A percentile compares a stretch with the other conserved stretches of the same genome.
phyloP scores from a whole-genome alignment of 2,329 filamentous ascomycete species.

The Aspergillus chevalieri region DNA sequence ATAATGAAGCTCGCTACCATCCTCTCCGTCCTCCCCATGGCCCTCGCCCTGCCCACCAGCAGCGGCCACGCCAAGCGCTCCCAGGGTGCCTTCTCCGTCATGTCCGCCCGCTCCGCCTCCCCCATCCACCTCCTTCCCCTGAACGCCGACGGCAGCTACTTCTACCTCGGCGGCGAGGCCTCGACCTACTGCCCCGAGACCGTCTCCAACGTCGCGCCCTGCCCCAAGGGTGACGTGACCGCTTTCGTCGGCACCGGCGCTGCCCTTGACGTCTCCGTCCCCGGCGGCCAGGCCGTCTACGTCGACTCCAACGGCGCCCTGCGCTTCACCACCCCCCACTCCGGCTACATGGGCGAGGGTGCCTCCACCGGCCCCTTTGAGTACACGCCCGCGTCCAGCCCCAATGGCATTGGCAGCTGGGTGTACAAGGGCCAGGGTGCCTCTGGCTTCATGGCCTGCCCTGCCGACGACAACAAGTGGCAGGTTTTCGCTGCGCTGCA shows the following conservation, averaged over 20 bases:
- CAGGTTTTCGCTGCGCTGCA: constrained; percentile 38
- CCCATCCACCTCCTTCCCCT: constrained; percentile 45
- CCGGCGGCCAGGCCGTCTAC: constrained; percentile 59
- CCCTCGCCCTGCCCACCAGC: neutral
- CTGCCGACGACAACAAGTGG: constrained; percentile 25
- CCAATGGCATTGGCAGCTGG: constrained; percentile 21
- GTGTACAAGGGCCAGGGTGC: constrained; percentile 31
- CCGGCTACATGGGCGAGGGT: constrained; percentile 46
- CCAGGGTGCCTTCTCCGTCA: constrained; percentile 37
- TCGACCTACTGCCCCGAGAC: constrained; percentile 46
- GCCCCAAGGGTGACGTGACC: constrained; percentile 45
- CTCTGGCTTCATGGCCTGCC: constrained; percentile 42
- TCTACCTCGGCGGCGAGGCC: constrained; percentile 46
- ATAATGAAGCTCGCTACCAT: constrained; percentile 4
- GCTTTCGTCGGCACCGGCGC: neutral
- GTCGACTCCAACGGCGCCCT: constrained; percentile 50
- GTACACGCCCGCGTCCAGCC: constrained; percentile 20
- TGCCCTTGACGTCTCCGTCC: constrained; percentile 44
- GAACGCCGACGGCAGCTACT: constrained; percentile 43
- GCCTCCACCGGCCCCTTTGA: constrained; percentile 48
- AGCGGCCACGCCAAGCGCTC: neutral
- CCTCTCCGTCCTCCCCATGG: constrained; percentile 1
- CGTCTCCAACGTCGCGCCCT: constrained; percentile 15
- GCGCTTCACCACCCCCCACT: constrained; percentile 55
- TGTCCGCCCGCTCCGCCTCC: constrained; percentile 41